Conservation (phyloP, 345 rosid genomes). For the Diplotaxis tenuifolia region DNA sequence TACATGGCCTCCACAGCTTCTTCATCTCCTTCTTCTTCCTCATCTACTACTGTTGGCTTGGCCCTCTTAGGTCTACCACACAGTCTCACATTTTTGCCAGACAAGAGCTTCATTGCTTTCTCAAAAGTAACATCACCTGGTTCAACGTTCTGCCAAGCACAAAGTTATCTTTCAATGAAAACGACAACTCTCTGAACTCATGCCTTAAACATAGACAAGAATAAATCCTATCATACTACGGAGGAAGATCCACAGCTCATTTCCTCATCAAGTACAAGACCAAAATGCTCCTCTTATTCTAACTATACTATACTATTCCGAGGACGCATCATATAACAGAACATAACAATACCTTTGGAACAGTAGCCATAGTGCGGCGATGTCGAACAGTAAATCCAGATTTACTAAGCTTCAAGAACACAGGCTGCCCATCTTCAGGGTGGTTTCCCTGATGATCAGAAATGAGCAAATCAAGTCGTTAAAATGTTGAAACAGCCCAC, state of each 20-base stretch:
- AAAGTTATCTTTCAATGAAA: constrained; percentile 7
- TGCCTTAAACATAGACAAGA: constrained; percentile 1
- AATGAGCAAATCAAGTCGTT: constrained; percentile 18
- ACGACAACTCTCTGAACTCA: constrained; percentile 16
- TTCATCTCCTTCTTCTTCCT: constrained; percentile 31
- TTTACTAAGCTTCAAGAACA: constrained; percentile 61
- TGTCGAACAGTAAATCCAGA: constrained; percentile 66
- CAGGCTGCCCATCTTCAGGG: constrained; percentile 81
- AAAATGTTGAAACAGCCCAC: constrained; percentile 20
- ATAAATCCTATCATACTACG: constrained; percentile 1
- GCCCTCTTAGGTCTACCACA: constrained; percentile 70
- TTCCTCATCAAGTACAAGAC: background rate
- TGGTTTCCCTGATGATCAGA: constrained; percentile 65
- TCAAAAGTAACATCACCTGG: constrained; percentile 63
- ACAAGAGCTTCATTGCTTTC: constrained; percentile 69
- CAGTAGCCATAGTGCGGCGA: constrained; percentile 69
- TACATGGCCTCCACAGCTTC: constrained; percentile 25
- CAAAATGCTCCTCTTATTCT: constrained; percentile 18
- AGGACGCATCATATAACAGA: background rate
- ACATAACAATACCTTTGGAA: constrained; percentile 70
- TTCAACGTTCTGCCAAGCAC: constrained; percentile 56
- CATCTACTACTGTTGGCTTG: constrained; percentile 40
- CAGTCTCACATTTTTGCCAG: constrained; percentile 54
- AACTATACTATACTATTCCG: constrained; percentile 7
- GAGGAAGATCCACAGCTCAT: constrained; percentile 22